phyloP scores from a whole-genome alignment of 305 asterid genomes.

The Fraxinus sp. region DNA sequence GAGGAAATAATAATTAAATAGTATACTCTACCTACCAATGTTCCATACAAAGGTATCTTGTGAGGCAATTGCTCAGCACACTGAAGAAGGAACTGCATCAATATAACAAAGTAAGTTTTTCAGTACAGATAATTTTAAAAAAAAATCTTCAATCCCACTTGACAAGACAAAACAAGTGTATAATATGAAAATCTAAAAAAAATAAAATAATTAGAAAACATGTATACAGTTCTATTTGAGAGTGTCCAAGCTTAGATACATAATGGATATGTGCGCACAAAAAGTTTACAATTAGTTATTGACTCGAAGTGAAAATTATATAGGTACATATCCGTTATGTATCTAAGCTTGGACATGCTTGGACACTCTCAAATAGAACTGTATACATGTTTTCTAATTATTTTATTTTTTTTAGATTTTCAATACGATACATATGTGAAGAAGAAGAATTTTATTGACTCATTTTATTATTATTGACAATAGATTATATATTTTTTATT shows the following conservation, averaged over 20 bases:
- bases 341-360: not conserved
- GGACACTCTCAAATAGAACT: not conserved
- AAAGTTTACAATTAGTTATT: too few species aligned
- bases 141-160: constrained; percentile 1
- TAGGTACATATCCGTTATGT: too few species aligned
- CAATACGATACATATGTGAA: not conserved
- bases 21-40: constrained; percentile 58
- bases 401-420: not conserved
- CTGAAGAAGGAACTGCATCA: constrained; percentile 78
- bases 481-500: not conserved
- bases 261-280: too few species aligned
- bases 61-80: constrained; percentile 98
- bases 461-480: not conserved
- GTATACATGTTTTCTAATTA: not conserved
- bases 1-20: not conserved
- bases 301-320: too few species aligned
- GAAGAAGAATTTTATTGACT: not conserved
- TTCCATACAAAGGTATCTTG: constrained; percentile 89
- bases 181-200: too few species aligned
- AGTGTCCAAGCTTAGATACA: too few species aligned
- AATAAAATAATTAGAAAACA: too few species aligned
- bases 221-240: too few species aligned
- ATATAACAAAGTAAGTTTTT: not conserved
- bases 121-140: not conserved
- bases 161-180: not conserved